phyloP scores from a whole-genome alignment of 148 eudicot species.

The Linanthus parryae region DNA sequence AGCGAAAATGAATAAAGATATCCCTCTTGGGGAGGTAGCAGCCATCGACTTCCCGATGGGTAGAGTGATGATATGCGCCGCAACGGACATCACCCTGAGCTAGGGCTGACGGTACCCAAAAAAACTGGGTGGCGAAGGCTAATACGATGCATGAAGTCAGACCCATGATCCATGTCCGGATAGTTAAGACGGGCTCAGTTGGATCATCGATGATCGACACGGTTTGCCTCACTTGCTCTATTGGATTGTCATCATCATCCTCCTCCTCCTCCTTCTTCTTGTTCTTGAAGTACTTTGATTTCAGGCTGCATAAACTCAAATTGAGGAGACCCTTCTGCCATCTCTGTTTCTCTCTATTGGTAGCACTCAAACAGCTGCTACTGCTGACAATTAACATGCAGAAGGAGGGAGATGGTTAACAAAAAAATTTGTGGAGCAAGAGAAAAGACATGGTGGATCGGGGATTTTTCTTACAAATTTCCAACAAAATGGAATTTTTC shows the following conservation, averaged over 20 bases:
- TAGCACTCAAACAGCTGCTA: no score
- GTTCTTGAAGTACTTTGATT: no score
- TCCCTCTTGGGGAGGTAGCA: conserved; percentile 21
- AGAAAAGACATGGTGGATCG: no score
- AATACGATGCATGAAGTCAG: conserved; percentile 29
- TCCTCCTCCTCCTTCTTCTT: conserved; percentile 18
- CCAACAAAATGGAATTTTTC: no score
- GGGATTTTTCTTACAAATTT: no score
- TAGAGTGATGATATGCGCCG: conserved; percentile 31
- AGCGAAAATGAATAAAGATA: conserved; percentile 29
- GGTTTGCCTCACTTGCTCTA: conserved; percentile 53
- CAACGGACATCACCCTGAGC: conserved; percentile 14
- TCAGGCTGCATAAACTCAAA: no score
- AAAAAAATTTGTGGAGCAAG: no score
- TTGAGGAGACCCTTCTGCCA: no score
- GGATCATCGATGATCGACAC: conserved; percentile 57
- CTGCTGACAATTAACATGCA: no score
- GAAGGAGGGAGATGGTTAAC: no score
- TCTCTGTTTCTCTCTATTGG: no score
- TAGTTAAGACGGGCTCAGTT: conserved; percentile 27
- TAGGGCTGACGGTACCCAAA: conserved; percentile 26
- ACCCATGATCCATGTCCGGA: conserved; percentile 57
- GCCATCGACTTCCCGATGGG: conserved; percentile 57
- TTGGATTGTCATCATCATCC: conserved; percentile 37
- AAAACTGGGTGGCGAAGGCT: conserved; percentile 41